phyloP scores from a whole-genome alignment of 257 asterid genomes.

The Linderniella brevidens region DNA sequence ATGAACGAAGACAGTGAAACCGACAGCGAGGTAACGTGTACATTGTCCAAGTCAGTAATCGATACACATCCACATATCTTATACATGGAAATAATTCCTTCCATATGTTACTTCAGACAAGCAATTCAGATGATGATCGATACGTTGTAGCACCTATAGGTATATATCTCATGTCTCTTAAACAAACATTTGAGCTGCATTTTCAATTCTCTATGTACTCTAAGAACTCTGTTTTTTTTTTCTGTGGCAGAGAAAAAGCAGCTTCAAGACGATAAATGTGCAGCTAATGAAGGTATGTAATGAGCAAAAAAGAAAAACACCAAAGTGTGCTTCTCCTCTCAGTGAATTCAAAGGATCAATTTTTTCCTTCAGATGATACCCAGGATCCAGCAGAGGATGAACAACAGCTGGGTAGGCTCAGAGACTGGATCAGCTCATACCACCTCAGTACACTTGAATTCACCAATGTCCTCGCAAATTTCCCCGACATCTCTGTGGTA shows the following conservation, averaged over 20 bases:
- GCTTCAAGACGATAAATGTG: constrained; percentile 21
- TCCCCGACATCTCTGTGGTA: constrained; percentile 79
- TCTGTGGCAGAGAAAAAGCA: constrained; percentile 26
- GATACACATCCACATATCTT: no score
- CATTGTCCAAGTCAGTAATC: no score
- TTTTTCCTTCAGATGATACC: constrained; percentile 44
- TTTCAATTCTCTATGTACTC: constrained; percentile 6
- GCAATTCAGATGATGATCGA: constrained; percentile 60
- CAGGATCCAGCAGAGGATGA: constrained; percentile 77
- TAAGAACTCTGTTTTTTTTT: constrained; percentile 9
- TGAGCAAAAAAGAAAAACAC: constrained; percentile 4
- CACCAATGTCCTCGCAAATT: constrained; percentile 54
- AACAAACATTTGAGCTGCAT: neutral
- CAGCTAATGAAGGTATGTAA: constrained; percentile 40
- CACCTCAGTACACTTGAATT: constrained; percentile 57
- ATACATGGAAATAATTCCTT: no score
- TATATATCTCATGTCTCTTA: constrained; percentile 13
- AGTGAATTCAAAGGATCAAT: neutral
- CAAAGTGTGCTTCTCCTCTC: neutral
- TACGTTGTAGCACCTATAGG: constrained; percentile 61
- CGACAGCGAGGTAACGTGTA: constrained; percentile 53
- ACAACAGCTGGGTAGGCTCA: constrained; percentile 48
- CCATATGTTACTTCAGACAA: constrained; percentile 25
- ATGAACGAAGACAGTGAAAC: constrained; percentile 36
- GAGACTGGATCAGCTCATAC: constrained; percentile 63